These are phyloP conservation scores for Kwoniella dejecticola DNA, from an alignment of 768 basidiomycete genomes.

Conservation along the genomic window DNA sequence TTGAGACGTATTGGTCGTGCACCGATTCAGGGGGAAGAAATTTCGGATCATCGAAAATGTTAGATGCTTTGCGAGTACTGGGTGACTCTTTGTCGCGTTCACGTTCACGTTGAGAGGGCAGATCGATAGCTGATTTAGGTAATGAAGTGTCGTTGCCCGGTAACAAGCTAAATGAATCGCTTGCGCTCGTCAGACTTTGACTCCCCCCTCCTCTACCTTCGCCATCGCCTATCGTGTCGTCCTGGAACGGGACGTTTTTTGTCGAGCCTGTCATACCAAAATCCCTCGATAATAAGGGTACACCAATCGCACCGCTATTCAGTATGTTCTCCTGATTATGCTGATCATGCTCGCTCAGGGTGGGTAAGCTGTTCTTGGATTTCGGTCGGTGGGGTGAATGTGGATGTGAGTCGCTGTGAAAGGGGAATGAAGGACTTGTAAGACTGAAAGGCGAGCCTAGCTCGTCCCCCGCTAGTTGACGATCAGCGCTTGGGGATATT, in stretches of 20 bases:
- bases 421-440: not conserved
- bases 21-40: conserved; percentile 33
- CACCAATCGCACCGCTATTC: conserved; percentile 5
- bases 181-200: conserved; percentile 10
- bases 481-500: not conserved
- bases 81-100: not conserved
- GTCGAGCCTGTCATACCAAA: conserved; percentile 11
- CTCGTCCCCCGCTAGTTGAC: not conserved
- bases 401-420: not conserved
- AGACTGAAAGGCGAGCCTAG: conserved; percentile 24
- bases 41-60: conserved; percentile 1
- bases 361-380: conserved; percentile 7
- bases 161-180: conserved; percentile 15
- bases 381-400: not conserved
- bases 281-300: conserved; percentile 17
- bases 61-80: not conserved
- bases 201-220: not conserved
- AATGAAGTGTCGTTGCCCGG: conserved; percentile 9
- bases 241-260: not conserved
- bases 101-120: not conserved
- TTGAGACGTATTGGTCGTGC: conserved; percentile 39
- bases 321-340: not conserved
- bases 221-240: not conserved
- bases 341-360: not conserved
- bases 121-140: conserved; percentile 10